Evolutionary conservation across 306 rosid genomes (phyloP).

Genomic region (Castanea sativa): DNA sequence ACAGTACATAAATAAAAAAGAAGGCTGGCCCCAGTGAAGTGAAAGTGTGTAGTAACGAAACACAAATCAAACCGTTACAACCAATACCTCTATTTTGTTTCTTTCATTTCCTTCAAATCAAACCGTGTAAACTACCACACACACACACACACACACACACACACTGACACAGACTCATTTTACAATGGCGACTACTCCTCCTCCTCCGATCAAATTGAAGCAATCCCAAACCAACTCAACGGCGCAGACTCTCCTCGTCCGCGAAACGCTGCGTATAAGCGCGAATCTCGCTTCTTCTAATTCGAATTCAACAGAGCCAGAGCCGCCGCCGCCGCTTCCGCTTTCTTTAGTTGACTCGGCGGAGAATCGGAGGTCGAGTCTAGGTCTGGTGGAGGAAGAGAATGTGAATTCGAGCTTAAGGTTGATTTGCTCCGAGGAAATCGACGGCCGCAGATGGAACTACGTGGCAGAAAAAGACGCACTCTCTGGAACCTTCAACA

Average conservation of each 20-base stretch:
- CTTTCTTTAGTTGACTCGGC: slow-evolving; percentile 9
- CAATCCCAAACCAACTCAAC: slow-evolving; percentile 34
- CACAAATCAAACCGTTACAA: too few species aligned
- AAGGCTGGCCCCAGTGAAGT: too few species aligned
- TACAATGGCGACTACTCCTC: not conserved
- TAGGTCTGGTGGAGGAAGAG: slow-evolving; percentile 25
- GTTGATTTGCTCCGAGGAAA: slow-evolving; percentile 80
- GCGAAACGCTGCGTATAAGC: slow-evolving; percentile 83
- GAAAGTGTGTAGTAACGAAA: too few species aligned
- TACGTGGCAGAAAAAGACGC: slow-evolving; percentile 68
- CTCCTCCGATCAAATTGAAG: slow-evolving; percentile 51
- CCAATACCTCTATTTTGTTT: too few species aligned
- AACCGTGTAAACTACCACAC: too few species aligned
- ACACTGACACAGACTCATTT: not conserved
- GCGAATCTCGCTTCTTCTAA: slow-evolving; percentile 66
- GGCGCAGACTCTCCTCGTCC: slow-evolving; percentile 48
- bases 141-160: too few species aligned
- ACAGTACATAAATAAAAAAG: too few species aligned
- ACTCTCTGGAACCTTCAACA: slow-evolving; percentile 40
- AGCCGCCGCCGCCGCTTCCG: not conserved
- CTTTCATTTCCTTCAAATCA: too few species aligned
- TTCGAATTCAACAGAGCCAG: slow-evolving; percentile 16
- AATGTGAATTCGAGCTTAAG: slow-evolving; percentile 43
- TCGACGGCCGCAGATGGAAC: slow-evolving; percentile 86
- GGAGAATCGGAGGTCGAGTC: slow-evolving; percentile 21